These are phyloP conservation scores for Heterobasidion irregulare DNA, from an alignment of 1,284 basidiomycete species.

Conservation along the genomic window DNA sequence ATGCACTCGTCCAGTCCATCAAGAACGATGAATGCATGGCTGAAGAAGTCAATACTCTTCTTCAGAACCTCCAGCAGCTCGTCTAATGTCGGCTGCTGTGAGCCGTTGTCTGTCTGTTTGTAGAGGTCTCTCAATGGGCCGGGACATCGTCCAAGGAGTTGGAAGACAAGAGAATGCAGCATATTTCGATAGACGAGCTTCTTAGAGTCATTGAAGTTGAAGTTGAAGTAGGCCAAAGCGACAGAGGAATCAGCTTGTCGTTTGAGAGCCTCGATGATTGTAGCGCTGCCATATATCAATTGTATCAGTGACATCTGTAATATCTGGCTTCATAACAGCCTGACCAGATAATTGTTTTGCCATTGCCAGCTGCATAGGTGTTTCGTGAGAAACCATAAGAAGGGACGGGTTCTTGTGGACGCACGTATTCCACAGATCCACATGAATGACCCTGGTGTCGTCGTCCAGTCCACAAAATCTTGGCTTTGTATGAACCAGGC, in stretches of 20 bases:
- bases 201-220: neutral
- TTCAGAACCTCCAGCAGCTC: neutral
- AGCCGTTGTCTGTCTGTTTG: neutral
- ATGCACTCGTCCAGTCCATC: conserved; percentile 4
- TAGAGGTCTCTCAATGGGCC: neutral
- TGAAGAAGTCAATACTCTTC: neutral
- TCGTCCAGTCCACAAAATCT: neutral
- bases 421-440: conserved; percentile 3
- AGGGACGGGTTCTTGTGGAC: neutral
- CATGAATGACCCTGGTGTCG: neutral
- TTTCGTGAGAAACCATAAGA: too few species aligned
- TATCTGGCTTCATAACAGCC: neutral
- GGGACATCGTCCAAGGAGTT: neutral
- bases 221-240: conserved; percentile 2
- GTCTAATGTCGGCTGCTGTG: neutral
- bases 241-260: neutral
- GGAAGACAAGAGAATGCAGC: conserved; percentile 1
- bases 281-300: neutral
- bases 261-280: conserved; percentile 1
- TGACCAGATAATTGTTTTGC: conserved; percentile 4
- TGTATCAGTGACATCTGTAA: neutral
- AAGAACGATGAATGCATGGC: neutral
- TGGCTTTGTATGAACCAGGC: neutral
- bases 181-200: neutral
- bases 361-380: neutral